A percentile compares a stretch with the other conserved stretches of the same genome.
phyloP scores from a whole-genome alignment of 2,329 filamentous ascomycete species.

The Stachybotrys chartarum region DNA sequence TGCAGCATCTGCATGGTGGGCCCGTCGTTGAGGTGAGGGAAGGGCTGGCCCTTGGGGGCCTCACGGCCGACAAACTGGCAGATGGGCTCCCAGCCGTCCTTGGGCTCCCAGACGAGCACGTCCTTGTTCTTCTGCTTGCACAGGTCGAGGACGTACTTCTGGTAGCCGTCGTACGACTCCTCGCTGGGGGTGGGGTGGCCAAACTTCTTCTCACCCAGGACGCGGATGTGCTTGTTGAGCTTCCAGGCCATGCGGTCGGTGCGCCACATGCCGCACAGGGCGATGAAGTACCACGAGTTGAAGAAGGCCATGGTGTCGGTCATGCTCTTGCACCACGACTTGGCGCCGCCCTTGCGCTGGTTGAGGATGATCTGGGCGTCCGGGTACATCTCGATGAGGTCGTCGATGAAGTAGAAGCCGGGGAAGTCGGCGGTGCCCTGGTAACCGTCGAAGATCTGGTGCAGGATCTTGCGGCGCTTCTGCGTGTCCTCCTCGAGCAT shows the following conservation, averaged over 20 bases:
- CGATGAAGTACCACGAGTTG: constrained; percentile 14
- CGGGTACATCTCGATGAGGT: constrained; percentile 31
- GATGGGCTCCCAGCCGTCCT: constrained; percentile 35
- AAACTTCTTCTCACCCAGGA: constrained; percentile 4
- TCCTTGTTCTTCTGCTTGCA: constrained; percentile 19
- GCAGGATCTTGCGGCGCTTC: constrained; percentile 19
- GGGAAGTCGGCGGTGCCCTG: constrained; percentile 21
- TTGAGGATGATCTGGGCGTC: constrained; percentile 25
- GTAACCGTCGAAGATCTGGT: constrained; percentile 22
- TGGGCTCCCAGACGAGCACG: constrained; percentile 16
- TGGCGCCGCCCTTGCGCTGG: constrained; percentile 13
- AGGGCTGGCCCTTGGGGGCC: background rate
- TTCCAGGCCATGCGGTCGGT: constrained; percentile 20
- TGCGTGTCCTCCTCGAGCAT: constrained; percentile 16
- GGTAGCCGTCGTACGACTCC: constrained; percentile 12
- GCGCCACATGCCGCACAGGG: constrained; percentile 15
- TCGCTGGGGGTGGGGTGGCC: constrained; percentile 1
- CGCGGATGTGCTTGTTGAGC: constrained; percentile 8
- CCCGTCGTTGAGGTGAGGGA: constrained; percentile 6
- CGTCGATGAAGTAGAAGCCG: constrained; percentile 21
- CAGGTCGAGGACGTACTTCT: constrained; percentile 17
- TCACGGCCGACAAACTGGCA: constrained; percentile 24
- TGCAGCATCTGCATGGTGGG: constrained; percentile 3
- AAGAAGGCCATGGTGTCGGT: constrained; percentile 19
- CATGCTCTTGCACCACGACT: constrained; percentile 18